Base-by-base conservation (phyloP, 2,329 filamentous ascomycete species). In the Lachnellula cervina region DNA sequence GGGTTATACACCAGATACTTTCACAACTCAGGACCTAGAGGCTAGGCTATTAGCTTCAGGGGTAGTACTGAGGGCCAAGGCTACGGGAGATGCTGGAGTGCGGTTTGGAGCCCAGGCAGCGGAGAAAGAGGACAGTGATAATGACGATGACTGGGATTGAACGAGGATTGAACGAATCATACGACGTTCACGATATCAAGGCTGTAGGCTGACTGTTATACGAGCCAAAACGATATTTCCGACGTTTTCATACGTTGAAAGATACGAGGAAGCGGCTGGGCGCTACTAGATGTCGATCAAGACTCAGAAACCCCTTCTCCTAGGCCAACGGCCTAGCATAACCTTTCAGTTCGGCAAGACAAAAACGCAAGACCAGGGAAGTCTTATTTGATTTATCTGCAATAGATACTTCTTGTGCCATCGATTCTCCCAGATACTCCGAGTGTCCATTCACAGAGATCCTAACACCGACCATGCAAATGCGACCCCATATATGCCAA, bases 11-110 rank as follows among this genome's bases (percentile, higher is more conserved):
- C 63, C 57, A 34, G 79, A 83, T 62, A 77, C 69, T 3, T 82
- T 84, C 62, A 80, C 75, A 1, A 78, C 78, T 1, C 72, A 74
- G 34, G 79, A 82, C 55, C 67, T 84, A 46, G 81, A 84, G 62
- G 72, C 71, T 0, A 70, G 80, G 50, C 64, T 84, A 37, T 69
- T 83, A 46, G 64, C 67, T n/a, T 73, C 73, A 49, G 77, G 77
- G 9, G 80, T 81, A 1, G 65, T 83, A 51, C 72, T 75, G 49
- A 73, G 80, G 61, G 73, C 74, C 17, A 82, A 81, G 67, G 76
- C 79, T 58, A 74, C 67, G 38, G 71, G 73, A 40, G 74, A 77
- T 50, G 76, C 76, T 47, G 73, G 71, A 25, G 52, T 52, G 23
- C 64, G 64, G 45, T 66, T 72, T 63, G 61, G 70, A 61, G 54